These are phyloP conservation scores for Cercospora beticola DNA, from an alignment of 2,329 filamentous ascomycete genomes.

Conservation along the genomic window DNA sequence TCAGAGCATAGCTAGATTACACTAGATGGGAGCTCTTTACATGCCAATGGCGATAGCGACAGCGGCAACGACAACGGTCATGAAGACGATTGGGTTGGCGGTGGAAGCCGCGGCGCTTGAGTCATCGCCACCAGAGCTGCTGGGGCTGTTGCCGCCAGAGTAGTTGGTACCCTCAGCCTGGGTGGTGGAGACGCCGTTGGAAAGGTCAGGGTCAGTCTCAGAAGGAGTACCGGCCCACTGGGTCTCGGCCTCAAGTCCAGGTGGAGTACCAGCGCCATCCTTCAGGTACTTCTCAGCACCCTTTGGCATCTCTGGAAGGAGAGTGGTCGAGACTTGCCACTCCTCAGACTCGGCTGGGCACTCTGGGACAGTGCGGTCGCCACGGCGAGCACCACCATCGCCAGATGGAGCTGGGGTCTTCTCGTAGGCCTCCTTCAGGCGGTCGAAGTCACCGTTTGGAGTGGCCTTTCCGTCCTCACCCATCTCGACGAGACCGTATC, in stretches of 20 bases:
- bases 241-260: conserved; percentile 52
- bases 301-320: conserved; percentile 57
- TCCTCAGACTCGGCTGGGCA: conserved; percentile 57
- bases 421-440: conserved; percentile 53
- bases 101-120: conserved; percentile 29
- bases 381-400: conserved; percentile 61
- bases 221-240: conserved; percentile 52
- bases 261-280: conserved; percentile 56
- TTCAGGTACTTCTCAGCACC: conserved; percentile 57
- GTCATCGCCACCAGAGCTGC: conserved; percentile 31
- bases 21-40: not conserved
- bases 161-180: conserved; percentile 24
- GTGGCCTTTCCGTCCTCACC: conserved; percentile 52
- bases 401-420: conserved; percentile 55
- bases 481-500: conserved; percentile 76
- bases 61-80: conserved; percentile 11
- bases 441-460: conserved; percentile 63
- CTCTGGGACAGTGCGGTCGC: conserved; percentile 43
- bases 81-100: conserved; percentile 26
- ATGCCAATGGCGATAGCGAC: conserved; percentile 8
- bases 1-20: not conserved
- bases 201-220: conserved; percentile 46
- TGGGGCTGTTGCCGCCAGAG: conserved; percentile 15
- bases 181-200: conserved; percentile 31
- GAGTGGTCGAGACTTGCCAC: conserved; percentile 55